Evolutionary conservation across 1,284 basidiomycete species (phyloP), one percentile per base, ranked within the genome.

Genomic region (Mycena sp.): DNA sequence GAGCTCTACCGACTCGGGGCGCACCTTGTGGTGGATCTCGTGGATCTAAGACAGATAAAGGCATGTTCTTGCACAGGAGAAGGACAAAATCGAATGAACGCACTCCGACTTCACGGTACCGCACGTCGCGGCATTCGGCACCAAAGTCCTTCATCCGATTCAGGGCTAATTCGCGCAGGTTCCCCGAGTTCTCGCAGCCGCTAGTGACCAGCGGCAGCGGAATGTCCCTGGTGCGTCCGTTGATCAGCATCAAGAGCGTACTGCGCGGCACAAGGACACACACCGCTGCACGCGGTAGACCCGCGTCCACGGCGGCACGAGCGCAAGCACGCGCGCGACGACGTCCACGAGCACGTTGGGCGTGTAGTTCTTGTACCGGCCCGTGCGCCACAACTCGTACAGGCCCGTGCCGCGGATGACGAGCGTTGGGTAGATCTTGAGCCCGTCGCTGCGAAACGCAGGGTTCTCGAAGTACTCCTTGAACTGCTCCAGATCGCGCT

Each of bases 101-200:
- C 79, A 98, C 92, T 44, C 98, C 98, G 46, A 99, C 98, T 86
- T 99, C 98, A 53, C 98, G 92, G 80, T 94, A 98, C 48, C 98
- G 90, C 29, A 99, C 97, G 76, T 99, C 98, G 56, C 98, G 88
- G 78, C 98, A 99, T 70, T 96, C 95, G 40, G 95, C 94, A 38
- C 98, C 98, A 79, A 99, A 99, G 77, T 99, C 98, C 78, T 97
- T 97, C 96, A 99, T 98, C 23, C 98, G 88, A 69, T 96, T 96
- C 41, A 99, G 83, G 28, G 98, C 97, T 48, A 99, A 83, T 76
- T 99, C 97, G 56, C 98, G 91, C 67, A 99, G 81, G 77, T 99
- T 99, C 3, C 98, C 98, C 60, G 92, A 92, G 76, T 99, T 99
- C 79, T 99, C 98, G 71, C 98, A 99, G 21, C 98, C 98, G 64